phyloP scores from a whole-genome alignment of 805 yeast species.

The Wickerhamiella occidentalis region DNA sequence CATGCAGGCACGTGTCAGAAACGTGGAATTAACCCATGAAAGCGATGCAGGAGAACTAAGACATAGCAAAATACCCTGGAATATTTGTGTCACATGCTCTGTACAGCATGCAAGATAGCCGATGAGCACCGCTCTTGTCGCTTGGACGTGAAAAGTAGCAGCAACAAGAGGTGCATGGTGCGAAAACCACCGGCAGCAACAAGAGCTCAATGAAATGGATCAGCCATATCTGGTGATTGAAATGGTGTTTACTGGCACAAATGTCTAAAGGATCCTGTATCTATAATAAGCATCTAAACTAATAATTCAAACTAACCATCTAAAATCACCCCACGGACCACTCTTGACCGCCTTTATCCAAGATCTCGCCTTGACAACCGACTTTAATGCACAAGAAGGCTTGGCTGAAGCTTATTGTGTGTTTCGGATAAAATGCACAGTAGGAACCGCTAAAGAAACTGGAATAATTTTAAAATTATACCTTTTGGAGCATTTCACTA shows the following conservation, averaged over 20 bases:
- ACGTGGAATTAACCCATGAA: not conserved
- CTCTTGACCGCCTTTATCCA: too few species aligned
- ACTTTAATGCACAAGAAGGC: not conserved
- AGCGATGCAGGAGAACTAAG: not conserved
- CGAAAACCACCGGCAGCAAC: not conserved
- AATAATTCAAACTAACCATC: too few species aligned
- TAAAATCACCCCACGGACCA: too few species aligned
- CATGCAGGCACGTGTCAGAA: slow-evolving; percentile 2
- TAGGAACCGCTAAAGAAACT: too few species aligned
- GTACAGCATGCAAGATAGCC: not conserved
- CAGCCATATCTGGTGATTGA: too few species aligned
- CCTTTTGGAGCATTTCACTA: too few species aligned
- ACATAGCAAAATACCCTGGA: not conserved
- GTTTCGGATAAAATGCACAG: not conserved
- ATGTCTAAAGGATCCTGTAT: too few species aligned
- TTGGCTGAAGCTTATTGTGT: not conserved
- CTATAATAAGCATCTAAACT: too few species aligned
- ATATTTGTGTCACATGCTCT: not conserved
- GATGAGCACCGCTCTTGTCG: not conserved
- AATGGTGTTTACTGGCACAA: too few species aligned
- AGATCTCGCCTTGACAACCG: not conserved
- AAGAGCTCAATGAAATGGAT: not conserved
- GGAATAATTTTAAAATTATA: too few species aligned
- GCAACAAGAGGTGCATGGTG: not conserved
- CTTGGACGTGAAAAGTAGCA: not conserved